A percentile compares a stretch with the other conserved stretches of the same genome.
phyloP scores from a whole-genome alignment of 441 rosid genomes.

The Adansonia rubrostipa region DNA sequence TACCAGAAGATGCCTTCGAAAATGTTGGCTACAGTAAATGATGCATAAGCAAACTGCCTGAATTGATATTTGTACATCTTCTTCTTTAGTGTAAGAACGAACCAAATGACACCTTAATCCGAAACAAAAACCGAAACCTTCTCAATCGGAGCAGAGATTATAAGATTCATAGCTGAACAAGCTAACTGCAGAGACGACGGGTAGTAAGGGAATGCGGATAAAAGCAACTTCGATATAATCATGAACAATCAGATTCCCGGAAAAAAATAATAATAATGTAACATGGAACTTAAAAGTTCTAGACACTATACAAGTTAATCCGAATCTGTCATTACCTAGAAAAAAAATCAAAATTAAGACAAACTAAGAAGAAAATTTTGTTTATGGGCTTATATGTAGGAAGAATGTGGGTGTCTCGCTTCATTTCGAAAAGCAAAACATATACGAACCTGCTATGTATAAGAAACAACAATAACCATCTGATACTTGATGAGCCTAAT shows the following conservation, averaged over 20 bases:
- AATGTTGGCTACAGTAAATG: conserved; percentile 91
- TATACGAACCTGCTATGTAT: conserved; percentile 75
- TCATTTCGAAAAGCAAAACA: neutral
- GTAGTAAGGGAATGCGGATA: neutral
- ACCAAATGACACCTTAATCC: conserved; percentile 86
- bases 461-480: conserved; percentile 80
- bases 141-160: neutral
- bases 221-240: neutral
- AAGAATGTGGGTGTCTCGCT: neutral
- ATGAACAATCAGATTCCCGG: neutral
- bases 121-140: neutral
- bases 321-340: neutral
- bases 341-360: neutral
- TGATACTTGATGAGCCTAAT: conserved; percentile 78
- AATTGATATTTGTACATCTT: conserved; percentile 96
- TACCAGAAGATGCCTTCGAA: conserved; percentile 98
- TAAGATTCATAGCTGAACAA: conserved; percentile 16
- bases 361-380: neutral
- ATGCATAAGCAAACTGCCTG: conserved; percentile 96
- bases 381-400: neutral
- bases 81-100: conserved; percentile 87
- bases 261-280: neutral
- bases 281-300: neutral
- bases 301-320: neutral
- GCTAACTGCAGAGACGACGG: neutral